These are phyloP conservation scores for Diutina pseudorugosa DNA, from an alignment of 1,139 yeast genomes.

Conservation along the genomic window DNA sequence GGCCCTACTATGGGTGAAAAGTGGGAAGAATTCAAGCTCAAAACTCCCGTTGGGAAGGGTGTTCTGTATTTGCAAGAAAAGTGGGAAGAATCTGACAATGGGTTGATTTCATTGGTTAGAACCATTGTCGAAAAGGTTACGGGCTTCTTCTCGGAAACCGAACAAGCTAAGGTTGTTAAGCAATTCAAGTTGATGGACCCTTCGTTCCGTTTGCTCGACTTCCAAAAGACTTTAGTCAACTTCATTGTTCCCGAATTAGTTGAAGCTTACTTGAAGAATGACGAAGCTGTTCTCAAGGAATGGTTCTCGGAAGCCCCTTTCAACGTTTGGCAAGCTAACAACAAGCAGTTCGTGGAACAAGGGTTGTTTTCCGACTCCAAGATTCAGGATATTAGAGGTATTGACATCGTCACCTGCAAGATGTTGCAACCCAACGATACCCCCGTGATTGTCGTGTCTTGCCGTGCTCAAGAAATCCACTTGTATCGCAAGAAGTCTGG, in stretches of 20 bases:
- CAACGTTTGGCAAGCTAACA: constrained; percentile 89
- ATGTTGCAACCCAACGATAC: constrained; percentile 82
- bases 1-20: constrained; percentile 62
- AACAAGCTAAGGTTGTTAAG: constrained; percentile 80
- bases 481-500: constrained; percentile 87
- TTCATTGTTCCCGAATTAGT: constrained; percentile 90
- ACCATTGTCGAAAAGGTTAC: constrained; percentile 72
- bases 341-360: constrained; percentile 86
- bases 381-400: constrained; percentile 90
- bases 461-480: constrained; percentile 95
- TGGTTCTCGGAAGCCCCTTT: constrained; percentile 98
- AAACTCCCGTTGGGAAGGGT: constrained; percentile 58
- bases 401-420: constrained; percentile 84
- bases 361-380: constrained; percentile 87
- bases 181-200: constrained; percentile 89
- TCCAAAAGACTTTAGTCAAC: constrained; percentile 77
- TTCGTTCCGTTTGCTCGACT: constrained; percentile 65
- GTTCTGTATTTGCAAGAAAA: constrained; percentile 51
- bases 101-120: constrained; percentile 71
- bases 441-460: constrained; percentile 88
- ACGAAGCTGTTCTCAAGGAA: constrained; percentile 63
- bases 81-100: constrained; percentile 95
- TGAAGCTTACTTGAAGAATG: constrained; percentile 93
- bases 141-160: constrained; percentile 91
- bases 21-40: constrained; percentile 57